Evolutionary conservation across 306 rosid genomes (phyloP).

Genomic region (Castanospermum australe): DNA sequence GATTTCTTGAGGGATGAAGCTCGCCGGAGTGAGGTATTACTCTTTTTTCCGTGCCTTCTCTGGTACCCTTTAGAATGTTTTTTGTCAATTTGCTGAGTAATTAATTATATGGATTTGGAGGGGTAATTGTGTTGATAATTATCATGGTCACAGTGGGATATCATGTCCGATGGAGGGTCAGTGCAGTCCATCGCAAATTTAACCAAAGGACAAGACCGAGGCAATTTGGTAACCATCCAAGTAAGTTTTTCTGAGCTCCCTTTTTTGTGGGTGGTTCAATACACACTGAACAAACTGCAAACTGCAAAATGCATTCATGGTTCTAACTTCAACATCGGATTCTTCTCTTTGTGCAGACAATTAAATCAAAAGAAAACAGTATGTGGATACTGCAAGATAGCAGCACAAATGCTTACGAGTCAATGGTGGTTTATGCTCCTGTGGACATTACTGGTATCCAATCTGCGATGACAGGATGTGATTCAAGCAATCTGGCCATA

Average conservation of each 20-base stretch:
- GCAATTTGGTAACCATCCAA: conserved; percentile 88
- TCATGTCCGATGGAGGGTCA: conserved; percentile 69
- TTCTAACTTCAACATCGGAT: not conserved
- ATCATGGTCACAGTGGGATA: conserved; percentile 71
- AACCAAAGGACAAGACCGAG: conserved; percentile 94
- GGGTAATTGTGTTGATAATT: conserved; percentile 11
- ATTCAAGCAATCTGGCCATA: conserved; percentile 78
- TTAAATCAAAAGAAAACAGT: conserved; percentile 71
- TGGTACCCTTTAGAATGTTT: not conserved
- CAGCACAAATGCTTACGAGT: conserved; percentile 82
- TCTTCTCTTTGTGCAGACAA: conserved; percentile 45
- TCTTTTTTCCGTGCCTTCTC: not conserved
- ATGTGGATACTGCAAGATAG: conserved; percentile 92
- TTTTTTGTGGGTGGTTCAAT: not conserved
- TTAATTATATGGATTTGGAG: not conserved
- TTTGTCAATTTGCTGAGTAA: not conserved
- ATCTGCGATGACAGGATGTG: conserved; percentile 92
- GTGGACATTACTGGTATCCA: conserved; percentile 79
- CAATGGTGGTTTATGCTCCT: conserved; percentile 84
- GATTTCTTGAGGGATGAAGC: conserved; percentile 84
- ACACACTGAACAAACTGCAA: not conserved
- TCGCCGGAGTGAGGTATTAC: conserved; percentile 64
- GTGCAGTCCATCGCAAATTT: conserved; percentile 79
- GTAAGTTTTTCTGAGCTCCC: conserved; percentile 61
- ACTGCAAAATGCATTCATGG: conserved; percentile 3